Evolutionary conservation across 2,329 filamentous ascomycete species (phyloP), one percentile per base, ranked within the genome.

Genomic region (Botrytis galanthina): DNA sequence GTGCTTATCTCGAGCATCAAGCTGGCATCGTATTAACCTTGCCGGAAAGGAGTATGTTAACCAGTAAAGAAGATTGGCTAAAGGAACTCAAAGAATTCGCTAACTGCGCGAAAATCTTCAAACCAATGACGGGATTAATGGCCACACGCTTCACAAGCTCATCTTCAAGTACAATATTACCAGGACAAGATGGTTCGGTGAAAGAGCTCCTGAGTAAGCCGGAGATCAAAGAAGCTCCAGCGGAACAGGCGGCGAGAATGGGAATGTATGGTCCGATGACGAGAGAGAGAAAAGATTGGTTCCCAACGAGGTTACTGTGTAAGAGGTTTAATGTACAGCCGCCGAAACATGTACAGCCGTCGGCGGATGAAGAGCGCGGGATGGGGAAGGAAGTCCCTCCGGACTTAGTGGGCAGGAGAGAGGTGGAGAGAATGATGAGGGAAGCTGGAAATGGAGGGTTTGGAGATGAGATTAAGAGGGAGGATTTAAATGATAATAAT

Each of bases 251-350:
- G 1, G 96, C 96, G 12, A 93, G 88, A 79, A 84, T 98, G 80
- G 94, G 94, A 73, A 97, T 98, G 94, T 98, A 95, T 82, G 96
- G 96, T 1, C 87, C 90, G 22, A 88, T 98, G 89, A 99, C 96
- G 4, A 87, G 96, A 75, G 89, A 87, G 35, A 85, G 87, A 0
- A 82, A 88, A 12, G 88, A 90, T 7, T 98, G 97, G 82, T 91
- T 91, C 78, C 96, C 96, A 0, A 91, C 92, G 1, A 87, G 94
- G 72, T 83, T 99, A 59, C 83, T 98, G n/a, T 98, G 95, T 83
- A 99, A 98, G 81, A 88, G 96, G 14, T 97, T 99, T 83, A 94
- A 94, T 78, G 92, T 98, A n/a, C 90, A 87, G 74, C 89, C 92
- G 14, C 94, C 95, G 0, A 86, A 87, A 16, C 88, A 94, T 81